Base-by-base conservation (phyloP, 495 filamentous ascomycete genomes). In the Durotheca rogersii region DNA sequence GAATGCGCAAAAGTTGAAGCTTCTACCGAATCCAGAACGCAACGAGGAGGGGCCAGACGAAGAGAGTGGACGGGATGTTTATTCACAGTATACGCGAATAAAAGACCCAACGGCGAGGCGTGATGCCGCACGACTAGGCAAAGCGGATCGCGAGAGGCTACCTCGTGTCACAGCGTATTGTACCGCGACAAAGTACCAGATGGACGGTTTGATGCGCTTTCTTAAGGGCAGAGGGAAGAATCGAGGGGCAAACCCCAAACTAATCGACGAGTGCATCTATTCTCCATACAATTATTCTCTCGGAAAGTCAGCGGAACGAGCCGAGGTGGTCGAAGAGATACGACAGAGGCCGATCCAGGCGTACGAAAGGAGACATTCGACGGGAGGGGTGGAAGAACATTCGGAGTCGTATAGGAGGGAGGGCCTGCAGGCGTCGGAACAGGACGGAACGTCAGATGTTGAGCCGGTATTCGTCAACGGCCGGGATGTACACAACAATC, bases 201-300 rank as follows among this genome's bases (percentile, higher is more conserved):
- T 95, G 67, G 91, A 96, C 5, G 84, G 83, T 3, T 73, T 96
- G 32, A 86, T 95, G 79, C 81, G 84, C 44, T 97, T 89, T 61
- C 71, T 98, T 21, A 98, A 97, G 68, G 86, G 88, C 7, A 77
- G 88, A 38, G 76, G 78, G 17, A 86, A 84, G 56, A 80, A 77
- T 30, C 80, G 87, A 42, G 88, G 89, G 2, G 79, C 93, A 2
- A 86, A 81, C 47, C 90, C 93, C 7, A 97, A 96, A 67, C 70
- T 89, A 31, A 94, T 93, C 51, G 93, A 98, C 67, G 94, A 98
- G 58, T 98, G 93, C 67, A 88, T 97, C 46, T 98, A 96, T 64
- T 88, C 92, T 2, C 88, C 90, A 0, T 98, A 89, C 66, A 85
- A 81, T 54, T 97, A 97, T 61, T 64, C 51, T 10, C n/a, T 53